A percentile compares a stretch with the other conserved stretches of the same genome.
Conservation (phyloP, 345 rosid species). For the Excoecaria cochinchinensis region DNA sequence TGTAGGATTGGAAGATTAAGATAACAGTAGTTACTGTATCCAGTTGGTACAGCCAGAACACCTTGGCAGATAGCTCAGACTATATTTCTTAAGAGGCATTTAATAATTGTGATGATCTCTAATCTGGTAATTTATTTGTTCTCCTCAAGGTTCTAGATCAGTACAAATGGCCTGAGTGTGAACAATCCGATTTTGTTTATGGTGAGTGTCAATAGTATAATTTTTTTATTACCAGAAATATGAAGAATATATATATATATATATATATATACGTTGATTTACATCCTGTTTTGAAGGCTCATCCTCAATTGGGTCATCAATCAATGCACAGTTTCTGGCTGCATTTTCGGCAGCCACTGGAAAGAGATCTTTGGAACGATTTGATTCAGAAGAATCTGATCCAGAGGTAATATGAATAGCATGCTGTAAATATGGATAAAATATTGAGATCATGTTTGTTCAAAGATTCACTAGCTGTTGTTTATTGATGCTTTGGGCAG, state of each 20-base stretch:
- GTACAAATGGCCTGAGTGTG: slow-evolving; percentile 80
- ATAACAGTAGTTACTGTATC: slow-evolving; percentile 1
- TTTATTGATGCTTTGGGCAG: slow-evolving; percentile 40
- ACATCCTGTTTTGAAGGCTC: slow-evolving; percentile 51
- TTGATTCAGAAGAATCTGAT: slow-evolving; percentile 91
- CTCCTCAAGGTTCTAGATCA: slow-evolving; percentile 59
- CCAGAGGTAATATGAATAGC: slow-evolving; percentile 61
- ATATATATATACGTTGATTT: background rate
- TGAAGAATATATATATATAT: too few relatives aligned
- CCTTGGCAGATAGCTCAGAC: background rate
- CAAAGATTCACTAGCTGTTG: slow-evolving; percentile 1
- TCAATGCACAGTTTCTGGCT: slow-evolving; percentile 69
- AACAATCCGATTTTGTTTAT: slow-evolving; percentile 75
- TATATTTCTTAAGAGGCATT: background rate
- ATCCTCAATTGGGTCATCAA: slow-evolving; percentile 75
- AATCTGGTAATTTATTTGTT: slow-evolving; percentile 12
- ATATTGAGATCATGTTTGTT: slow-evolving; percentile 15
- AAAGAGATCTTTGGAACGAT: slow-evolving; percentile 51
- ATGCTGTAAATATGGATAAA: slow-evolving; percentile 12
- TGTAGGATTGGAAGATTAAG: background rate
- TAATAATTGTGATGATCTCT: background rate
- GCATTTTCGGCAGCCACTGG: slow-evolving; percentile 83
- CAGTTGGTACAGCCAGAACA: background rate
- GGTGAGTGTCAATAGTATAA: slow-evolving; percentile 44
- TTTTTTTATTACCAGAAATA: background rate